Percentiles rank a stretch among this genome's conserved stretches.
Evolutionary conservation across 192 early-diverging fungal genomes (phyloP).

Genomic region (Linnemannia schmuckeri): DNA sequence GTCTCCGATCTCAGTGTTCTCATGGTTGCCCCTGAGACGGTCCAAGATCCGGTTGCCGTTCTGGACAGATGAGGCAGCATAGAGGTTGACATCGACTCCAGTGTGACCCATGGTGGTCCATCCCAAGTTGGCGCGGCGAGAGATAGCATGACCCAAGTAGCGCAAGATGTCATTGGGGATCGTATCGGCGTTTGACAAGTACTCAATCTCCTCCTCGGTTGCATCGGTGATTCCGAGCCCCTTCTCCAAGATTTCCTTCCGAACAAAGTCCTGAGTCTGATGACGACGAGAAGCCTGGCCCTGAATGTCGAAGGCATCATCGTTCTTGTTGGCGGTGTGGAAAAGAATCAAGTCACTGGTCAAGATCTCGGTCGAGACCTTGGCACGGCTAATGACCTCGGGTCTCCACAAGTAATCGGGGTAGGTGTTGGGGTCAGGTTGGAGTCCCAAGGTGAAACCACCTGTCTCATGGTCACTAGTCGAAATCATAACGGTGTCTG

Average conservation of each 20-base stretch:
- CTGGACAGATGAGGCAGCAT: slow-evolving; percentile 65
- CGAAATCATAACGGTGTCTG: slow-evolving; percentile 92
- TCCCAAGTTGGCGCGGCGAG: slow-evolving; percentile 31
- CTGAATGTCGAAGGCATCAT: not conserved
- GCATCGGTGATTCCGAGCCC: slow-evolving; percentile 82
- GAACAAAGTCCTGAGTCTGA: slow-evolving; percentile 41
- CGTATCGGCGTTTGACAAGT: slow-evolving; percentile 40
- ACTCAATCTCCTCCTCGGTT: slow-evolving; percentile 71
- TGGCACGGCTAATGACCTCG: slow-evolving; percentile 74
- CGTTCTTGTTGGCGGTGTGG: slow-evolving; percentile 27
- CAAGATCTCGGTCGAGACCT: slow-evolving; percentile 74
- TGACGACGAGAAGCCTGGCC: not conserved
- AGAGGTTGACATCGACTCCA: slow-evolving; percentile 93
- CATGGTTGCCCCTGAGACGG: slow-evolving; percentile 68
- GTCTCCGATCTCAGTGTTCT: slow-evolving; percentile 77
- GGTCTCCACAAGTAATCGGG: slow-evolving; percentile 94
- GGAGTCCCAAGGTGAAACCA: slow-evolving; percentile 87
- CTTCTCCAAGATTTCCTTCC: slow-evolving; percentile 70
- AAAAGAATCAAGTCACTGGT: slow-evolving; percentile 59
- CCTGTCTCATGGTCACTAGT: slow-evolving; percentile 98
- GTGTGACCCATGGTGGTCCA: slow-evolving; percentile 95
- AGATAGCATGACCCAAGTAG: slow-evolving; percentile 25
- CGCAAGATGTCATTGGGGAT: slow-evolving; percentile 12
- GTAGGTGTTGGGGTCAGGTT: slow-evolving; percentile 73
- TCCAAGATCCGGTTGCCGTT: slow-evolving; percentile 29